These are phyloP conservation scores for grape (Vitis vinifera) DNA, from an alignment of 164 flowering plant species.

Conservation along the genomic window ASM3070453v1 NC_081818.1:1873001-1873500, in stretches of 20 bases:
- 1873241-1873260: constrained; percentile 50
- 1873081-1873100: no score
- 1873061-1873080: no score
- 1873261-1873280: constrained; percentile 44
- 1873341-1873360: no score
- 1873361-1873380: no score
- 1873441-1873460: not conserved
- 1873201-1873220: constrained; percentile 59
- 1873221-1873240: constrained; percentile 42
- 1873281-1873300: constrained; percentile 33
- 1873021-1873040: no score
- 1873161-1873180: constrained; percentile 71
- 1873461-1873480: constrained; percentile 5
- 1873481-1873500: constrained; percentile 8
- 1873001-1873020: no score
- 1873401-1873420: no score
- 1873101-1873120: no score
- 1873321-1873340: no score
- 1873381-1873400: no score
- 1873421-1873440: no score
- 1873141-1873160: constrained; percentile 82
- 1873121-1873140: constrained; percentile 74
- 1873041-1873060: no score
- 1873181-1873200: constrained; percentile 33
- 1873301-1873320: not conserved